Conservation (phyloP, 176 grass and related monocot genomes). For the Avena atlantica region DNA sequence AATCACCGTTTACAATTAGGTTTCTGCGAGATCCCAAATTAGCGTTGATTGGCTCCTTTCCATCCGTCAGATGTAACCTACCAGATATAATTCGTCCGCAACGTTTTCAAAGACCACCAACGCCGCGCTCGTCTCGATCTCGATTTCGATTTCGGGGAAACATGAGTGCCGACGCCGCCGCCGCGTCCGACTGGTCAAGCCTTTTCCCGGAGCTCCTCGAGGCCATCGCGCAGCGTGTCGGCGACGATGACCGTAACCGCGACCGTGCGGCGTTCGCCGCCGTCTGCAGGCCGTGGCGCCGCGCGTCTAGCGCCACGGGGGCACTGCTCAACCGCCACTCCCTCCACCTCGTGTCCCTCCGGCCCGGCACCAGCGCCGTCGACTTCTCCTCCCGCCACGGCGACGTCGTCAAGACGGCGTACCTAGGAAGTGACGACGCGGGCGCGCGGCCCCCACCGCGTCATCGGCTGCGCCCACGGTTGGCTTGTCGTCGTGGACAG, state of each 20-base stretch:
- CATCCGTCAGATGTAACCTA: background rate
- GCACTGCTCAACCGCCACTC: constrained; percentile 5
- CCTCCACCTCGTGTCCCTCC: constrained; percentile 5
- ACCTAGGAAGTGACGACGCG: background rate
- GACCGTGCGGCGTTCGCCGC: constrained; percentile 3
- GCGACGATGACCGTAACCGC: background rate
- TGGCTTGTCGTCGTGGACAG: constrained; percentile 2
- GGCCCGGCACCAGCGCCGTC: background rate
- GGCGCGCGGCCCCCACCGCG: background rate
- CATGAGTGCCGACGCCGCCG: background rate
- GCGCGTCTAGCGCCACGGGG: background rate
- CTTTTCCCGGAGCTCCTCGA: constrained; percentile 27
- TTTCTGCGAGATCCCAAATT: background rate
- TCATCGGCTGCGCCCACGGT: background rate
- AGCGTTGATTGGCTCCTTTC: background rate
- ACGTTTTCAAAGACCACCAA: background rate
- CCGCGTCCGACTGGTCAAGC: constrained; percentile 10
- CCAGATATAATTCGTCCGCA: background rate
- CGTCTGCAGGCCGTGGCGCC: constrained; percentile 21
- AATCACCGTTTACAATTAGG: background rate
- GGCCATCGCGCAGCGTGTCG: background rate
- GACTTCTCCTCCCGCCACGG: constrained; percentile 10
- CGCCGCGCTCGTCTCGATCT: background rate
- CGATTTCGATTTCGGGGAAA: background rate
- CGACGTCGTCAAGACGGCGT: background rate